Evolutionary conservation across 2,329 filamentous ascomycete species (phyloP).

Genomic region (Periconia sp.): DNA sequence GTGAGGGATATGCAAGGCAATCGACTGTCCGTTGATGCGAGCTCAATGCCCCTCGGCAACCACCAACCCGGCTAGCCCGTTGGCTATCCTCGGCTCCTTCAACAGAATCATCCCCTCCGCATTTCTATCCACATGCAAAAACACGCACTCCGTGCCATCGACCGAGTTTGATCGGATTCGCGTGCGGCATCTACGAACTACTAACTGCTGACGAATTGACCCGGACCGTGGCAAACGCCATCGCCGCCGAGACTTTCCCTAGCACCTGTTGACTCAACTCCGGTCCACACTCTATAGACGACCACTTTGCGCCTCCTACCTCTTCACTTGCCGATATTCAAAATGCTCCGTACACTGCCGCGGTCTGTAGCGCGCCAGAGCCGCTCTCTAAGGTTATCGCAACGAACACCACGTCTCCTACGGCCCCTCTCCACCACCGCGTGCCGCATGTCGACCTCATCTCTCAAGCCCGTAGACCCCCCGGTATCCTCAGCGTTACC

Average conservation of each 20-base stretch:
- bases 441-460: slow-evolving; percentile 56
- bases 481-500: slow-evolving; percentile 63
- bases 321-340: slow-evolving; percentile 7
- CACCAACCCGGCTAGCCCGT: slow-evolving; percentile 20
- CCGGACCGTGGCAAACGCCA: slow-evolving; percentile 15
- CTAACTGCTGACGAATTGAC: not conserved
- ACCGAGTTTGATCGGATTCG: not conserved
- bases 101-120: slow-evolving; percentile 26
- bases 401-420: slow-evolving; percentile 30
- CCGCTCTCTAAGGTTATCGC: slow-evolving; percentile 26
- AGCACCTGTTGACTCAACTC: slow-evolving; percentile 1
- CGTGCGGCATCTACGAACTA: not conserved
- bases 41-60: slow-evolving; percentile 35
- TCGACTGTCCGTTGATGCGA: slow-evolving; percentile 27
- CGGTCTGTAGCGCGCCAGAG: slow-evolving; percentile 41
- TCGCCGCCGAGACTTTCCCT: slow-evolving; percentile 19
- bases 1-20: slow-evolving; percentile 19
- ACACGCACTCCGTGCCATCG: not conserved
- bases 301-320: slow-evolving; percentile 1
- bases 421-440: slow-evolving; percentile 47
- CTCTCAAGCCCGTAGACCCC: slow-evolving; percentile 58
- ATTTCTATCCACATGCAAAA: not conserved
- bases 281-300: not conserved
- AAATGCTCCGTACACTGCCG: slow-evolving; percentile 42
- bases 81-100: slow-evolving; percentile 37